phyloP scores from a whole-genome alignment of 768 basidiomycete genomes.

The Boletus pseudo-olivaceus region DNA sequence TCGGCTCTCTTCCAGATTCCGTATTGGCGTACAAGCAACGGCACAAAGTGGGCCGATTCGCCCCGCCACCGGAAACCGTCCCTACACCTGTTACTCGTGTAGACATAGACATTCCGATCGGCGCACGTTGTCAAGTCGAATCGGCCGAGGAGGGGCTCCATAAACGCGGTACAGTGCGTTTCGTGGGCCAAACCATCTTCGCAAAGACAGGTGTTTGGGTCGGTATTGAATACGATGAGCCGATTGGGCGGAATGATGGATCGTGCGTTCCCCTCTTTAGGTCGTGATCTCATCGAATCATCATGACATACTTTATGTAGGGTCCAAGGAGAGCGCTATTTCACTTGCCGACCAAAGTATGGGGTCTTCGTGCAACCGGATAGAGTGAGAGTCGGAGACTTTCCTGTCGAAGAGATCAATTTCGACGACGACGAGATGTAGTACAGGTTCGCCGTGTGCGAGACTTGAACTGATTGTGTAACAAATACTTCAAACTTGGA shows the following conservation, averaged over 20 bases:
- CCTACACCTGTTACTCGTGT: conserved; percentile 17
- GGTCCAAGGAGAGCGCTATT: conserved; percentile 83
- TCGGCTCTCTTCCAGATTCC: conserved; percentile 53
- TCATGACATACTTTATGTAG: conserved; percentile 37
- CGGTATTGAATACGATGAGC: conserved; percentile 94
- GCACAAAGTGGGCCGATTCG: conserved; percentile 87
- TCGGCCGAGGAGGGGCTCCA: conserved; percentile 62
- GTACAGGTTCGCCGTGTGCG: background rate
- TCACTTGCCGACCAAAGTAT: conserved; percentile 69
- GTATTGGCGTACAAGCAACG: conserved; percentile 86
- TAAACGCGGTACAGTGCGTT: conserved; percentile 84
- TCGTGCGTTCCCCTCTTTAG: conserved; percentile 54
- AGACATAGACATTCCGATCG: conserved; percentile 56
- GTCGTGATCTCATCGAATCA: background rate
- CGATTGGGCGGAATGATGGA: conserved; percentile 93
- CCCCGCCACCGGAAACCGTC: conserved; percentile 45
- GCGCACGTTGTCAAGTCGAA: conserved; percentile 82
- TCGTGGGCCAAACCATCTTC: conserved; percentile 78
- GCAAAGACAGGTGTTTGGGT: conserved; percentile 72
- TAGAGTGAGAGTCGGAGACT: conserved; percentile 80
- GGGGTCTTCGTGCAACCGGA: conserved; percentile 88
- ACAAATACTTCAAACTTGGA: background rate
- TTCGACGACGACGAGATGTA: conserved; percentile 78
- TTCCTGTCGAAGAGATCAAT: conserved; percentile 75
- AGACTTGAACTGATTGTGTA: background rate